Conservation (phyloP, 805 yeast genomes). For the Saccharomyces jurei region DNA sequence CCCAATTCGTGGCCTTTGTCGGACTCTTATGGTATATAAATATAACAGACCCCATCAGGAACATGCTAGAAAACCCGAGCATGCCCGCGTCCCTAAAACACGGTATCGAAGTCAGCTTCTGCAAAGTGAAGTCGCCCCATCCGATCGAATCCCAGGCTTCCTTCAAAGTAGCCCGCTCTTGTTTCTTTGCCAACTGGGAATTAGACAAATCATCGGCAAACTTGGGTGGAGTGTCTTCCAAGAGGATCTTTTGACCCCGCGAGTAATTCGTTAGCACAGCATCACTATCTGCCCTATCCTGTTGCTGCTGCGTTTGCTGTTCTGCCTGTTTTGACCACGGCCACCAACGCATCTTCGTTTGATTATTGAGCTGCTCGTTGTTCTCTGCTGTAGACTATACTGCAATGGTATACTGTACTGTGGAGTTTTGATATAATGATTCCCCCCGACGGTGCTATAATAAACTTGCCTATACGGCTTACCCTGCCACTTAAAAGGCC, state of each 20-base stretch:
- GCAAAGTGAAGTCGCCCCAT: constrained; percentile 44
- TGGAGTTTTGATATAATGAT: constrained; percentile 18
- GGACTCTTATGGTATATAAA: constrained; percentile 59
- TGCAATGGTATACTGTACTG: constrained; percentile 4
- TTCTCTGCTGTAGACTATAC: constrained; percentile 16
- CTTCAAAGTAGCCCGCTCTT: constrained; percentile 28
- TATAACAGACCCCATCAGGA: constrained; percentile 59
- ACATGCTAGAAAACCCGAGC: constrained; percentile 65
- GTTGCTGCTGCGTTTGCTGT: constrained; percentile 24
- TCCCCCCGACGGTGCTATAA: constrained; percentile 32
- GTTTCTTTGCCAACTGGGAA: constrained; percentile 11
- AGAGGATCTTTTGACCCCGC: constrained; percentile 30
- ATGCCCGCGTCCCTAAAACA: constrained; percentile 76
- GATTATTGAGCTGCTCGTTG: constrained; percentile 16
- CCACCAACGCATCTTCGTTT: constrained; percentile 17
- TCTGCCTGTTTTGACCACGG: constrained; percentile 30
- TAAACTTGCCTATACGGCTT: neutral
- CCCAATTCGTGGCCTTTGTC: constrained; percentile 68
- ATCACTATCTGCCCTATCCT: constrained; percentile 1
- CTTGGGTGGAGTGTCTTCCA: constrained; percentile 36
- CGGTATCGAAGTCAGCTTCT: constrained; percentile 51
- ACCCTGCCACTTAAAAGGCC: neutral
- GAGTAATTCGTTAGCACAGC: constrained; percentile 19
- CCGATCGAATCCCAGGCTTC: constrained; percentile 38
- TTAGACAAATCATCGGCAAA: constrained; percentile 26